Evolutionary conservation across 2,329 filamentous ascomycete species (phyloP), one percentile per base, ranked within the genome.

Genomic region (Stachybotrys chlorohalonatus): DNA sequence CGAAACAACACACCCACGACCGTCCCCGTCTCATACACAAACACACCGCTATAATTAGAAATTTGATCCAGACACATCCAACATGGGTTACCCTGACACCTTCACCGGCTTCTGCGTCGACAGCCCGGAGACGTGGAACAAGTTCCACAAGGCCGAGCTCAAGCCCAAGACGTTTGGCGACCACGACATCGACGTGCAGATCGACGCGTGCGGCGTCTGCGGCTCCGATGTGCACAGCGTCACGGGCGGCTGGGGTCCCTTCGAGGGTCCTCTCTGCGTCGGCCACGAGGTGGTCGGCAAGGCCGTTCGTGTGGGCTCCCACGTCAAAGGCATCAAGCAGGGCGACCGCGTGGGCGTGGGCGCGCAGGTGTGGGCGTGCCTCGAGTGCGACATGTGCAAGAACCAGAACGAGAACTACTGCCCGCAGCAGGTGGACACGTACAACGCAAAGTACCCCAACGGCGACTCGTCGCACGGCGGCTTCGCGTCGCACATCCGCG

Each of bases 261-360:
- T 66, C 51, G 54, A 69, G 50, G 70, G 71, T 0, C 76, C 77
- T 2, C 65, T 81, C 46, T 80, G 77, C 52, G 78, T 82, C 5
- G 82, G 82, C 52, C 82, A 59, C 74, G 81, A 85, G 60, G 77
- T 86, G 11, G 75, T 85, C 50, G 82, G 82, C 24, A 77, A 74
- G 50, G 80, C 76, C 3, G 70, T 77, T 32, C 70, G 71, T 15
- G 68, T 82, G 16, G 80, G 79, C 5, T 61, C 66, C 52, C 62
- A 68, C 8, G 75, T 76, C 49, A 73, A 69, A 49, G 63, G 70
- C 31, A 77, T 86, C 64, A 76, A 79, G 57, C 63, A 82, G 46
- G 85, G 86, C 52, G 85, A 89, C 60, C 75, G 84, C 9, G 83
- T 86, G 30, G 83, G 83, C 16, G 76, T 86, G 5, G 83, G 83